A percentile compares a stretch with the other conserved stretches of the same genome.
phyloP scores from a whole-genome alignment of 2,329 filamentous ascomycete species.

The Ophiobolus disseminans region DNA sequence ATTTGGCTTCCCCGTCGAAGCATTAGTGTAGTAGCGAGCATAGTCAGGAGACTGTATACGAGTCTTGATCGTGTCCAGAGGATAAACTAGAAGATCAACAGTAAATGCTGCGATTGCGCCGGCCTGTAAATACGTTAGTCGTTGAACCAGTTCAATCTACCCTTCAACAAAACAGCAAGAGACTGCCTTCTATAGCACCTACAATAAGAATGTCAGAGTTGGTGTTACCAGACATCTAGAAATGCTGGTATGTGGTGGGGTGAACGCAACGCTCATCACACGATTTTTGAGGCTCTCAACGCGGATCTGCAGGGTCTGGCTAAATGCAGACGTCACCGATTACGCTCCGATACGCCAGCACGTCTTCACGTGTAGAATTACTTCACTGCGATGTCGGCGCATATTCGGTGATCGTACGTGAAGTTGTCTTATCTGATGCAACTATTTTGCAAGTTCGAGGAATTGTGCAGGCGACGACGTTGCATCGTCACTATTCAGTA shows the following conservation, averaged over 20 bases:
- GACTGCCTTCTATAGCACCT: too few relatives aligned
- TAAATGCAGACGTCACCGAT: constrained; percentile 12
- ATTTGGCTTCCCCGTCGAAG: constrained; percentile 61
- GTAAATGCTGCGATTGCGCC: constrained; percentile 85
- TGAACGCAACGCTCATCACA: not conserved
- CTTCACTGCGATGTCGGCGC: constrained; percentile 6
- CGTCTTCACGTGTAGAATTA: constrained; percentile 1
- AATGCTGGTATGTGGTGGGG: not conserved
- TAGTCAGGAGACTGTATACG: constrained; percentile 82
- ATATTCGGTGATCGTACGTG: not conserved
- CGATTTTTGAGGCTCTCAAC: constrained; percentile 1
- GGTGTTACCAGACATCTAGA: constrained; percentile 49
- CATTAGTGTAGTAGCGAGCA: constrained; percentile 68
- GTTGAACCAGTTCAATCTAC: not conserved
- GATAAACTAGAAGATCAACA: constrained; percentile 85
- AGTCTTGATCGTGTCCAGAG: constrained; percentile 89
- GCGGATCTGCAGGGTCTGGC: not conserved
- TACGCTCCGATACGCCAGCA: constrained; percentile 4
- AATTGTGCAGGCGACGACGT: not conserved
- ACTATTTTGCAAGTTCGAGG: too few relatives aligned
- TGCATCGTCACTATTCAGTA: not conserved
- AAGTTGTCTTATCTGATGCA: constrained; percentile 9
- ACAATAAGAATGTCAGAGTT: constrained; percentile 66
- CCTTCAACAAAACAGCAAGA: too few relatives aligned
- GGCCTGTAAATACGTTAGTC: constrained; percentile 61